Evolutionary conservation across 75 land plant genomes (phyloP).

Genomic region (Pinus albicaulis): DNA sequence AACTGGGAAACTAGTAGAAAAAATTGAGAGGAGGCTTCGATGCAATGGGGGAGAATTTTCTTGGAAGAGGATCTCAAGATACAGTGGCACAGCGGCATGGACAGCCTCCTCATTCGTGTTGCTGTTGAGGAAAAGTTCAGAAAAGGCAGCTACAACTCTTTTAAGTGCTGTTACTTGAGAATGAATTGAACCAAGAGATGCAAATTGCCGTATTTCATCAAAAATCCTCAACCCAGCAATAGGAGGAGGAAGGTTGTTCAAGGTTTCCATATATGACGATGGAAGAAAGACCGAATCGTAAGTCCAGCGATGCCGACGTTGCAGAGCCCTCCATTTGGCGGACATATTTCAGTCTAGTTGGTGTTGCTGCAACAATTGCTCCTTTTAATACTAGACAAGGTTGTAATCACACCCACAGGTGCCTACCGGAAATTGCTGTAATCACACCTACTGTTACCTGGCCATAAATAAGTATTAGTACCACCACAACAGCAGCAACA

Average conservation of each 20-base stretch:
- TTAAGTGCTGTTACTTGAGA: constrained; percentile 44
- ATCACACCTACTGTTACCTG: too few relatives aligned
- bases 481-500: too few relatives aligned
- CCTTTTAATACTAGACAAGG: too few relatives aligned
- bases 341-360: constrained; percentile 35
- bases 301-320: constrained; percentile 75
- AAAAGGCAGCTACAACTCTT: constrained; percentile 45
- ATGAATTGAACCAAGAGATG: constrained; percentile 38
- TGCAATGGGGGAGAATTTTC: constrained; percentile 91
- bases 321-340: constrained; percentile 79
- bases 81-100: constrained; percentile 30
- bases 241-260: constrained; percentile 11
- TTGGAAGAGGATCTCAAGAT: constrained; percentile 70
- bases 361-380: too few relatives aligned
- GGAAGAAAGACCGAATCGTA: constrained; percentile 69
- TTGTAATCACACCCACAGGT: too few relatives aligned
- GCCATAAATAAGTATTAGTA: too few relatives aligned
- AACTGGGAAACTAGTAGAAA: constrained; percentile 36
- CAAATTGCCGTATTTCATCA: constrained; percentile 16
- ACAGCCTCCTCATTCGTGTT: constrained; percentile 15
- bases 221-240: constrained; percentile 17
- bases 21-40: constrained; percentile 63
- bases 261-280: constrained; percentile 15
- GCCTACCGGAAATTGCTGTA: too few relatives aligned
- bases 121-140: constrained; percentile 10